Evolutionary conservation across 1,284 basidiomycete species (phyloP), one percentile per base, ranked within the genome.

Genomic region (Sanghuangporus weigelae): DNA sequence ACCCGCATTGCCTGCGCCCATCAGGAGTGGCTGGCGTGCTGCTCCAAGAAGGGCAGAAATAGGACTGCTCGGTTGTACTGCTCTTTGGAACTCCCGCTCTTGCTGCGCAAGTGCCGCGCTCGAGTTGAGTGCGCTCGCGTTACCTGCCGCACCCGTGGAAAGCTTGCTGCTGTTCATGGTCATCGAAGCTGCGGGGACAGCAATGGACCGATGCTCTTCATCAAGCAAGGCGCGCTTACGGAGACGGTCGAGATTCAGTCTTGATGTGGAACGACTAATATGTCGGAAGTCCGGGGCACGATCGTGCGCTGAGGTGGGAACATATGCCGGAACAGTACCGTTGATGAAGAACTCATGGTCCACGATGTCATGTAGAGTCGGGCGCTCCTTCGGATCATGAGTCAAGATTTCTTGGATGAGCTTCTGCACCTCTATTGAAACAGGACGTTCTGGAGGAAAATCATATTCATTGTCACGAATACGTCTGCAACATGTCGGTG

Each of bases 391-490:
- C 0, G 93, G 93, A 69, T 95, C 83, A 23, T 86, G 88, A 4
- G 94, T 95, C 38, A 98, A 83, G 70, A 98, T 98, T 59, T 85
- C 80, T 63, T 87, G 85, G 70, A 99, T 90, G 63, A 98, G 86
- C 64, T 89, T 84, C 68, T 89, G 84, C 0, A 89, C 91, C 53
- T 91, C 85, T 8, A 75, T 69, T 0, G 93, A 93, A 59, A 96
- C 84, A 6, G 79, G 76, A 53, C 89, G 85, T 63, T 94, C 89
- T 0, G 83, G 69, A 0, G 96, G 96, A 74, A 98, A 98, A 69
- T 93, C 90, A 74, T 98, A 99, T 68, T 93, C 85, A 72, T 97
- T 97, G 73, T 94, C 90, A 36, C 92, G 89, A 74, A 99, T 99
- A 63, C 95, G 91, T 66, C 93, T 94, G 64, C n/a, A 62, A 40